Conservation (phyloP, 108 stramenopile genomes). For the Hondaea fermentalgiana region DNA sequence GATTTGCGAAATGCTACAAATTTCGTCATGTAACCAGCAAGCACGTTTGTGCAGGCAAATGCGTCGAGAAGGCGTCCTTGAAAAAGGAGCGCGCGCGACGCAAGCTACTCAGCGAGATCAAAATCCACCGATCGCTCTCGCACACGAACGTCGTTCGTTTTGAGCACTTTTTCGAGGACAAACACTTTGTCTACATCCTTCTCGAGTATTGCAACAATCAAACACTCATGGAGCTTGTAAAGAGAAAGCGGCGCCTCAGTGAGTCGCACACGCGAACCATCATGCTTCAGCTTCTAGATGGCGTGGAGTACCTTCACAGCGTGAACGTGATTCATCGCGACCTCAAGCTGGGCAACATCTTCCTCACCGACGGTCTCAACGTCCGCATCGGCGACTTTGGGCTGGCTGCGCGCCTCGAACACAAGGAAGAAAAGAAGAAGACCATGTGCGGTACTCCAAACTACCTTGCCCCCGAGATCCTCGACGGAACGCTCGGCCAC, state of each 20-base stretch:
- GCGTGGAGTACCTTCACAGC: conserved; percentile 77
- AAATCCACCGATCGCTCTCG: conserved; percentile 85
- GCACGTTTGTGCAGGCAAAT: conserved; percentile 76
- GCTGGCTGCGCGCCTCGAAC: conserved; percentile 72
- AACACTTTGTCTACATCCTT: conserved; percentile 88
- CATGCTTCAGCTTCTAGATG: conserved; percentile 72
- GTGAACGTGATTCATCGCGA: conserved; percentile 91
- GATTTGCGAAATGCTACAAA: conserved; percentile 82
- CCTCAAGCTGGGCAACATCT: conserved; percentile 95
- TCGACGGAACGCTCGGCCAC: conserved; percentile 52
- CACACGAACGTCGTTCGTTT: conserved; percentile 83
- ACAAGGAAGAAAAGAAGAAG: conserved; percentile 72
- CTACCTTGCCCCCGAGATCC: conserved; percentile 98
- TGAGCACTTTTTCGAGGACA: conserved; percentile 96
- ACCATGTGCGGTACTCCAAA: conserved; percentile 99
- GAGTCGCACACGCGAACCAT: conserved; percentile 73
- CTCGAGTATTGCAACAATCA: conserved; percentile 93
- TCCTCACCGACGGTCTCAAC: conserved; percentile 58
- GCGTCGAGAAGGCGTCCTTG: conserved; percentile 81
- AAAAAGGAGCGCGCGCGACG: conserved; percentile 63
- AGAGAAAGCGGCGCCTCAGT: conserved; percentile 39
- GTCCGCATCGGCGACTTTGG: conserved; percentile 81
- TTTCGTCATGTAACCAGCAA: conserved; percentile 68
- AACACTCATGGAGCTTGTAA: conserved; percentile 20
- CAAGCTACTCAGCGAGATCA: conserved; percentile 95